These are phyloP conservation scores for Metarhizium brunneum DNA, from an alignment of 2,329 filamentous ascomycete species.

Conservation along the genomic window DNA sequence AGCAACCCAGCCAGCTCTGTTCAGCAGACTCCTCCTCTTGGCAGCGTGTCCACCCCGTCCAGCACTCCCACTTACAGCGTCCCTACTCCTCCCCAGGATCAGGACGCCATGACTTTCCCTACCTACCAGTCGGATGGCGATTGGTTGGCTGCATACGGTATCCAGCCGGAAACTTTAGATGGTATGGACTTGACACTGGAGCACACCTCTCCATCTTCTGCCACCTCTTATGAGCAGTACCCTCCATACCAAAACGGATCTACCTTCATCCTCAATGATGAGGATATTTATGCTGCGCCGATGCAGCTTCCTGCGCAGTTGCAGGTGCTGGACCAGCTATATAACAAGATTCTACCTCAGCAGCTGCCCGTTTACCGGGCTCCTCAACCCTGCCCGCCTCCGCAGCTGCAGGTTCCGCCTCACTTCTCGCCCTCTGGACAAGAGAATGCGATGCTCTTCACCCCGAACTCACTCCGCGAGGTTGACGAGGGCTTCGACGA, in stretches of 20 bases:
- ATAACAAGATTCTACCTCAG: conserved; percentile 34
- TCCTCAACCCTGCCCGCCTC: conserved; percentile 15
- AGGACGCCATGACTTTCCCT: conserved; percentile 31
- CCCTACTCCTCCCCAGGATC: conserved; percentile 49
- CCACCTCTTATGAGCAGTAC: conserved; percentile 39
- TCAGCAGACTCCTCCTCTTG: conserved; percentile 49
- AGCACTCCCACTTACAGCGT: conserved; percentile 40
- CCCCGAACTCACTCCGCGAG: conserved; percentile 50
- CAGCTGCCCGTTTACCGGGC: conserved; percentile 27
- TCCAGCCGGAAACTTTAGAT: conserved; percentile 25
- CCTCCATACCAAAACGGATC: conserved; percentile 51
- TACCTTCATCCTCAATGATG: conserved; percentile 51
- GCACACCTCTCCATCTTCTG: conserved; percentile 27
- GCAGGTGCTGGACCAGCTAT: conserved; percentile 27
- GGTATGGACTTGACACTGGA: conserved; percentile 31
- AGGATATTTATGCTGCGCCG: conserved; percentile 52
- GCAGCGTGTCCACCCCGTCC: conserved; percentile 53
- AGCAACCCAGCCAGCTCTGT: conserved; percentile 36
- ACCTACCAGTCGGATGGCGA: conserved; percentile 37
- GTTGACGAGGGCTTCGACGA: conserved; percentile 60
- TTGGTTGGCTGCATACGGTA: conserved; percentile 28
- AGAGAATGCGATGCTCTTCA: conserved; percentile 59
- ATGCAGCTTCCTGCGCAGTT: conserved; percentile 46
- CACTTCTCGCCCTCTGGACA: conserved; percentile 64
- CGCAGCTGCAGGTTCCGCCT: conserved; percentile 19